A percentile compares a stretch with the other conserved stretches of the same genome.
These are phyloP conservation scores for Irpex sp. DNA, from an alignment of 1,284 basidiomycete species.

Conservation along the genomic window DNA sequence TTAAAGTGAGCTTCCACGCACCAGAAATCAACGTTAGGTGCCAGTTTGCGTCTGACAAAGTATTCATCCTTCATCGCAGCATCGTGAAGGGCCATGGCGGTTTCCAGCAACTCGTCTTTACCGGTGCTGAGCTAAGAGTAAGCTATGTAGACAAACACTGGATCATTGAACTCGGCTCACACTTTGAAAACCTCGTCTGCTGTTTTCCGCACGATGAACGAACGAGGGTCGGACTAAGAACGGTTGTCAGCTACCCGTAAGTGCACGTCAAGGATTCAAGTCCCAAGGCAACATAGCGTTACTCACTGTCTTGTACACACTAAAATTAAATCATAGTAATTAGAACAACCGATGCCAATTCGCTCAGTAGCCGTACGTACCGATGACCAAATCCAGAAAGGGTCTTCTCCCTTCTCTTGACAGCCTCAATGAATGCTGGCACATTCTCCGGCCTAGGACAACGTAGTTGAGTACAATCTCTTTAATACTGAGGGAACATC, in stretches of 20 bases:
- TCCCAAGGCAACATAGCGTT: neutral
- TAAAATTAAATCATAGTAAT: constrained; percentile 19
- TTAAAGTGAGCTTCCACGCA: constrained; percentile 31
- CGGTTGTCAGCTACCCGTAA: too few relatives aligned
- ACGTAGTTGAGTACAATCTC: neutral
- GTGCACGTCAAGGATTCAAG: neutral
- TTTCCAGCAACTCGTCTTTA: constrained; percentile 63
- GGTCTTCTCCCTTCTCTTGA: constrained; percentile 82
- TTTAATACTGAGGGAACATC: neutral
- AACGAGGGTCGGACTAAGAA: constrained; percentile 76
- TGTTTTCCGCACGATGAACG: constrained; percentile 83
- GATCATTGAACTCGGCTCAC: constrained; percentile 36
- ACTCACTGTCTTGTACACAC: constrained; percentile 78
- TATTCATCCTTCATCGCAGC: constrained; percentile 80
- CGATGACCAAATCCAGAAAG: constrained; percentile 86
- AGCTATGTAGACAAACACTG: neutral
- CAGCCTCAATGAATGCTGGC: constrained; percentile 78
- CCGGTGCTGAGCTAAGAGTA: neutral
- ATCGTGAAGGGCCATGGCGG: constrained; percentile 84
- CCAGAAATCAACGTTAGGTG: constrained; percentile 86
- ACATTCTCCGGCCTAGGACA: constrained; percentile 70
- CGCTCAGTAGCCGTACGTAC: constrained; percentile 26
- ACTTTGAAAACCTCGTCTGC: constrained; percentile 86
- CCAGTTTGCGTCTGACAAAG: constrained; percentile 70
- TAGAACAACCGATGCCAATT: neutral